Evolutionary conservation across 495 filamentous ascomycete genomes (phyloP).

Genomic region (Neohortaea acidophila): DNA sequence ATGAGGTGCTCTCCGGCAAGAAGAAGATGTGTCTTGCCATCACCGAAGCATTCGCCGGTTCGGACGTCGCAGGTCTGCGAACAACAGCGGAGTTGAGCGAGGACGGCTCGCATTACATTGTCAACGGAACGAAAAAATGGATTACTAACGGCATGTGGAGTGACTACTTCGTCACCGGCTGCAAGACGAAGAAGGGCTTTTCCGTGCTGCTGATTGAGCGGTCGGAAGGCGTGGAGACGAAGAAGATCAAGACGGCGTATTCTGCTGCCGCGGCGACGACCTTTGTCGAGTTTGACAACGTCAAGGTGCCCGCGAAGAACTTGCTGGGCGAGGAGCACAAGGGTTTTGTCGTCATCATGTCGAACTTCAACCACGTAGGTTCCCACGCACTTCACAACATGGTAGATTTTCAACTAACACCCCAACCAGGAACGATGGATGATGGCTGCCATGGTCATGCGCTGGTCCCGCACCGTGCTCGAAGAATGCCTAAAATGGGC

Average conservation of each 20-base stretch:
- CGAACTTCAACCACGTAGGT: constrained; percentile 73
- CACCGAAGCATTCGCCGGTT: constrained; percentile 79
- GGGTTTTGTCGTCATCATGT: constrained; percentile 77
- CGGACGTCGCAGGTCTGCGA: constrained; percentile 68
- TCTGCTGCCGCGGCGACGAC: constrained; percentile 65
- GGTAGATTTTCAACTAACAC: constrained; percentile 15
- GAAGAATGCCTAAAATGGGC: constrained; percentile 84
- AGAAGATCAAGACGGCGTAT: constrained; percentile 74
- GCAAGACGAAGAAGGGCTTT: constrained; percentile 69
- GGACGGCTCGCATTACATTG: constrained; percentile 71
- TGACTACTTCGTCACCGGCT: constrained; percentile 71
- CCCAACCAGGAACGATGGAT: constrained; percentile 26
- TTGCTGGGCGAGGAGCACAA: constrained; percentile 74
- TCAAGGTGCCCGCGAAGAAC: constrained; percentile 68
- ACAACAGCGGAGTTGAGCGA: constrained; percentile 69
- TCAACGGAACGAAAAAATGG: constrained; percentile 88
- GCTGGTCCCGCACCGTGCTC: constrained; percentile 50
- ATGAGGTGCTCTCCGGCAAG: constrained; percentile 61
- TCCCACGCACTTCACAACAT: not conserved
- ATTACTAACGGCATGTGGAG: constrained; percentile 78
- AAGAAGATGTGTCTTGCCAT: constrained; percentile 83
- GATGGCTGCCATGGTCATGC: constrained; percentile 43
- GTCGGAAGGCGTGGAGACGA: constrained; percentile 54
- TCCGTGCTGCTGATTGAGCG: constrained; percentile 63
- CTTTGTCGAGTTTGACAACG: constrained; percentile 72